Evolutionary conservation across 2,329 filamentous ascomycete genomes (phyloP).

Genomic region (Gaeumannomyces tritici): DNA sequence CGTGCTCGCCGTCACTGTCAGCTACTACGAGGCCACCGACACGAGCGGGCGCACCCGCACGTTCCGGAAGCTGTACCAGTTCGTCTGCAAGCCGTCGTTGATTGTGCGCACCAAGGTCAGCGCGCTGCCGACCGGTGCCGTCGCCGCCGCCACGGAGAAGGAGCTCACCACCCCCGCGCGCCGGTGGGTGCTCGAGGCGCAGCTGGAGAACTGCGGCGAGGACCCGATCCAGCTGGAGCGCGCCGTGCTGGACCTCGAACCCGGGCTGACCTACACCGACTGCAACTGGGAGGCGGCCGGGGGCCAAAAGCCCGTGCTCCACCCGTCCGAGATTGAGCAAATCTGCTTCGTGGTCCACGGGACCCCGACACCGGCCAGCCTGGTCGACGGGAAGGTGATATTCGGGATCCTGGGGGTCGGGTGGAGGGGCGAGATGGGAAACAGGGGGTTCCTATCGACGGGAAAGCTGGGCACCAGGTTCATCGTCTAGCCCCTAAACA

Average conservation of each 20-base stretch:
- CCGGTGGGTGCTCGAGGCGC: slow-evolving; percentile 77
- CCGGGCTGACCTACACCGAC: slow-evolving; percentile 39
- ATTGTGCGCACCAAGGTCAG: slow-evolving; percentile 87
- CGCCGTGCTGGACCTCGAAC: slow-evolving; percentile 44
- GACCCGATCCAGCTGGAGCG: slow-evolving; percentile 68
- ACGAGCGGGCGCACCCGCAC: slow-evolving; percentile 65
- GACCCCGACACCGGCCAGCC: slow-evolving; percentile 20
- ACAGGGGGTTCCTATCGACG: slow-evolving; percentile 77
- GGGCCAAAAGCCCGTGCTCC: slow-evolving; percentile 41
- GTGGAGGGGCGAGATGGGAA: slow-evolving; percentile 87
- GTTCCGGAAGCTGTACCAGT: slow-evolving; percentile 94
- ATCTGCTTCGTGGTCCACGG: slow-evolving; percentile 53
- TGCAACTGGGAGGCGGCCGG: slow-evolving; percentile 40
- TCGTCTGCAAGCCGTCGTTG: slow-evolving; percentile 81
- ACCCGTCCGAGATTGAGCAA: slow-evolving; percentile 56
- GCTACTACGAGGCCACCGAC: slow-evolving; percentile 80
- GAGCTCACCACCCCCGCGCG: slow-evolving; percentile 9
- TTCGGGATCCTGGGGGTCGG: slow-evolving; percentile 79
- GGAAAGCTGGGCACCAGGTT: slow-evolving; percentile 60
- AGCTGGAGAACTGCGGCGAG: slow-evolving; percentile 91
- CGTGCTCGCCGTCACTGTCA: slow-evolving; percentile 85
- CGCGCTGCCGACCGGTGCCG: slow-evolving; percentile 31
- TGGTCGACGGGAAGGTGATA: slow-evolving; percentile 33
- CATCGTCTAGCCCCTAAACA: slow-evolving; percentile 1
- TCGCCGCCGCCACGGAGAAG: neutral